Evolutionary conservation across 208 protist species (phyloP).

Genomic region (Trypanosoma vivax): DNA sequence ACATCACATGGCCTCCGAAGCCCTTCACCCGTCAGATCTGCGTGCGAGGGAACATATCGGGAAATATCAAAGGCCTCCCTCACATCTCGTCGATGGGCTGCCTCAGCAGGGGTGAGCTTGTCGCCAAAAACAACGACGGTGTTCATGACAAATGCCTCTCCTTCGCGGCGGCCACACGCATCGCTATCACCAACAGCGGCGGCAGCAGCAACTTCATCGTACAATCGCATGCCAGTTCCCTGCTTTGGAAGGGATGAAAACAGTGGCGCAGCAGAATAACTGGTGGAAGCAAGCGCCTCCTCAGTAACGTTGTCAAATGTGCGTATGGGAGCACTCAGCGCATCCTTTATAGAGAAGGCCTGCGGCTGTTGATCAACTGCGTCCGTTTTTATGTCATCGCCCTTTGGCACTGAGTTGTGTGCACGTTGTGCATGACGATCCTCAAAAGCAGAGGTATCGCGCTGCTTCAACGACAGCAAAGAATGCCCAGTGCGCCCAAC

Average conservation of each 20-base stretch:
- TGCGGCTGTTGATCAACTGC: too few species aligned
- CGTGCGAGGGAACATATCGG: background rate
- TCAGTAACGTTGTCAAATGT: background rate
- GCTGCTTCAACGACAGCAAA: too few species aligned
- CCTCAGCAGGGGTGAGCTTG: conserved; percentile 8
- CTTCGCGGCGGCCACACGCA: conserved; percentile 3
- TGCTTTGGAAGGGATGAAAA: too few species aligned
- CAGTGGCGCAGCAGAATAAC: too few species aligned
- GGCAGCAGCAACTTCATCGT: conserved; percentile 5
- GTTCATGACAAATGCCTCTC: conserved; percentile 2
- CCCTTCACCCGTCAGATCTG: background rate
- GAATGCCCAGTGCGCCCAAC: too few species aligned
- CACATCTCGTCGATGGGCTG: conserved; percentile 2
- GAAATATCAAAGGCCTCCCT: conserved; percentile 10
- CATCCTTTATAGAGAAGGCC: too few species aligned
- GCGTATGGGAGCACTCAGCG: background rate
- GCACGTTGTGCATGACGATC: too few species aligned
- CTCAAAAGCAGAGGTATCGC: too few species aligned
- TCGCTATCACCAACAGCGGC: background rate
- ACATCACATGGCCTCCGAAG: conserved; percentile 15
- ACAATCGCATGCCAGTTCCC: too few species aligned
- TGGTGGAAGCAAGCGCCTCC: too few species aligned
- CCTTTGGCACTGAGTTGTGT: too few species aligned
- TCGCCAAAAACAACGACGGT: conserved; percentile 13
- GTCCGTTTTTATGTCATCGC: too few species aligned